Percentiles rank a stretch among this genome's conserved stretches.
Evolutionary conservation across 2,329 filamentous ascomycete genomes (phyloP).

Genomic region (Phyllosticta capitalensis): DNA sequence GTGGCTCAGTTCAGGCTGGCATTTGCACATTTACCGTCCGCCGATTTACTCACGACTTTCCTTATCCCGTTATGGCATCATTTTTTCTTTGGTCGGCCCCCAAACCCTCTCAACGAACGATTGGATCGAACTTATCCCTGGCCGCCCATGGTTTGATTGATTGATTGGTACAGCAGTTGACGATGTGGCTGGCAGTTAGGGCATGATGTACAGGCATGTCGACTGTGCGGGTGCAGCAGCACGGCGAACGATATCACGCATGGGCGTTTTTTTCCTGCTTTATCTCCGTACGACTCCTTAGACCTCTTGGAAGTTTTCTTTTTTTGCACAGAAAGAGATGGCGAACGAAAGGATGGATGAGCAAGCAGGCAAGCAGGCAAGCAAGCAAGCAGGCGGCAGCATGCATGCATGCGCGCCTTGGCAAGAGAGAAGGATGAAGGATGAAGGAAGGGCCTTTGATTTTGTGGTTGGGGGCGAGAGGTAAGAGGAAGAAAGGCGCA

Average conservation of each 20-base stretch:
- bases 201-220: constrained; percentile 47
- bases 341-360: background rate
- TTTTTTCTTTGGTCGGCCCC: constrained; percentile 63
- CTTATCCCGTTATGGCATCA: constrained; percentile 29
- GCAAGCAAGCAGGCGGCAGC: background rate
- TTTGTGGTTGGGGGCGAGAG: background rate
- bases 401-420: background rate
- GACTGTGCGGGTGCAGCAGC: background rate
- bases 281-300: background rate
- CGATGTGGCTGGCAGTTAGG: constrained; percentile 70
- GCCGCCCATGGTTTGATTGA: background rate
- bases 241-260: background rate
- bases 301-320: background rate
- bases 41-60: background rate
- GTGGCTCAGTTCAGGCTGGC: background rate
- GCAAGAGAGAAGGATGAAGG: background rate
- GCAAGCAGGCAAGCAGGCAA: background rate
- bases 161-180: constrained; percentile 77
- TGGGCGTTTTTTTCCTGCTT: background rate
- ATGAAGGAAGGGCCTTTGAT: background rate
- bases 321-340: background rate
- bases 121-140: background rate
- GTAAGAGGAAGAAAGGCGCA: background rate
- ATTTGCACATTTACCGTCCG: background rate
- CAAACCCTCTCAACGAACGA: background rate